Base-by-base conservation (phyloP, 2,329 filamentous ascomycete species). In the Fusarium bactridioides region DNA sequence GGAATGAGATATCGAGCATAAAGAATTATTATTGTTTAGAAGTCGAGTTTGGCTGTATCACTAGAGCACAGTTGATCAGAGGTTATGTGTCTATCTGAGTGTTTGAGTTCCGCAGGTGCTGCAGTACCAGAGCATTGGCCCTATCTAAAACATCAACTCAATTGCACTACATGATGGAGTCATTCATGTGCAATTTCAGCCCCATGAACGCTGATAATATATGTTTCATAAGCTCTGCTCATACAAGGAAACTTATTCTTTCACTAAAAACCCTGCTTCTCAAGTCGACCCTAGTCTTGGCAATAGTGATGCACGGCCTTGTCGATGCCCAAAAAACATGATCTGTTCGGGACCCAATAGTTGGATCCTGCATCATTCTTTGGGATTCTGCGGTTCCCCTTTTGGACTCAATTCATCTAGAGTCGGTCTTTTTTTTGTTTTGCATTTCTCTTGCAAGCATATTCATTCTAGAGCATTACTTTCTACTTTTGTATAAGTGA, bases 231-330 rank as follows among this genome's bases (percentile, higher is more conserved):
- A 18, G 3, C 12, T 37, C 29, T 19, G 9, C 31, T 37, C 18
- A 19, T 63, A 16, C 35, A 37, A n/a, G 19, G n/a, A 23, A 16
- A 7, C 11, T 45, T 7, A 18, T n/a, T 15, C 25, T 23, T 55
- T 43, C 29, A 15, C 25, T 19, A 4, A 33, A 53, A 45, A 13
- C n/a, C 16, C 27, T 16, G 23, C 19, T 37, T 21, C 18, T 33
- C 8, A 44, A 8, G 9, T 29, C 27, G 25, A 11, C 19, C 45
- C 23, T 25, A 55, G 29, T 21, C 69, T 72, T 69, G 69, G 64
- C 64, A 61, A 50, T 44, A 25, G 35, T 41, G 40, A 72, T 72
- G 59, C 59, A 72, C 69, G 69, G 61, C 69, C 64, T 65, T 38
- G 35, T 71, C 23, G 47, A 45, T 55, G 53, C 58, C 63, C 69